A percentile compares a stretch with the other conserved stretches of the same genome.
These are phyloP conservation scores for Lyophyllum atratum DNA, from an alignment of 768 basidiomycete genomes.

Conservation along the genomic window DNA sequence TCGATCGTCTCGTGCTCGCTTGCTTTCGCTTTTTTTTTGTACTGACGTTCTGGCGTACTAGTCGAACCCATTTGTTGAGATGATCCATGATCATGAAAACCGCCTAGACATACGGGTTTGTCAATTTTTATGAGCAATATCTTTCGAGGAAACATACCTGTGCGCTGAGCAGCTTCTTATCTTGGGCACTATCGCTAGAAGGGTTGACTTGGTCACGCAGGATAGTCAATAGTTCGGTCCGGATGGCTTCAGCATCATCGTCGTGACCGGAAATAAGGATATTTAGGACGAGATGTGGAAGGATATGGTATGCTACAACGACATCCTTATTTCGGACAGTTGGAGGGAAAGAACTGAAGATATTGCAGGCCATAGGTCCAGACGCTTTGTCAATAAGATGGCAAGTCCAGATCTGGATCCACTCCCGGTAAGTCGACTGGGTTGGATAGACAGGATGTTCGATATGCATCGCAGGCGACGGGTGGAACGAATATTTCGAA, in stretches of 20 bases:
- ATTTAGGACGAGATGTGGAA: constrained; percentile 91
- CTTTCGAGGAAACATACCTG: constrained; percentile 74
- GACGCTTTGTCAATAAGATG: constrained; percentile 73
- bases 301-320: constrained; percentile 86
- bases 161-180: constrained; percentile 90
- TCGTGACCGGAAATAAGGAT: constrained; percentile 77
- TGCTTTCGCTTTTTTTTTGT: constrained; percentile 50
- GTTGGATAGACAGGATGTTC: constrained; percentile 78
- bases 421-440: constrained; percentile 87
- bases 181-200: constrained; percentile 56
- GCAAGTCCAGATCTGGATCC: constrained; percentile 89
- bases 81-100: constrained; percentile 96
- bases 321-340: constrained; percentile 88
- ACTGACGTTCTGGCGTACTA: constrained; percentile 66
- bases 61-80: constrained; percentile 85
- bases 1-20: constrained; percentile 45
- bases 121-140: background rate
- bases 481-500: constrained; percentile 58
- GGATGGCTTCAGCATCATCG: constrained; percentile 62
- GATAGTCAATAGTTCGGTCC: constrained; percentile 75
- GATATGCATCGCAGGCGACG: constrained; percentile 37
- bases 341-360: constrained; percentile 80
- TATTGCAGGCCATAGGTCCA: constrained; percentile 54
- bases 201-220: constrained; percentile 83
- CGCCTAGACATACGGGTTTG: constrained; percentile 53